Conservation (phyloP, 2,329 filamentous ascomycete species). For the Raffaelea deltoideospora region DNA sequence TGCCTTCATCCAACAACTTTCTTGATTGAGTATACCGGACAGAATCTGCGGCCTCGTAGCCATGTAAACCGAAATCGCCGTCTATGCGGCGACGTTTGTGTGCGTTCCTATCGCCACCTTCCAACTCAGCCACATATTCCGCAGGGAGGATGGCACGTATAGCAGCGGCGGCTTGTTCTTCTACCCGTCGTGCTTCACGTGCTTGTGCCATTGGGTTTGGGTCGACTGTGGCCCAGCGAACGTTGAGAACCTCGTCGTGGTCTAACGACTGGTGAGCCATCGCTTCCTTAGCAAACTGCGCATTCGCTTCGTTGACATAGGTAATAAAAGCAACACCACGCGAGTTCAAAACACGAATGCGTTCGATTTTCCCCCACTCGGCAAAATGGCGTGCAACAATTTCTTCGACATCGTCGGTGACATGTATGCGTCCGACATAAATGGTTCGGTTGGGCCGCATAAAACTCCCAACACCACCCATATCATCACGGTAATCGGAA, state of each 20-base stretch:
- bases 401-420: slow-evolving; percentile 94
- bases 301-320: slow-evolving; percentile 78
- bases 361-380: slow-evolving; percentile 90
- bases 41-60: slow-evolving; percentile 87
- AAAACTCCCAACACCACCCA: slow-evolving; percentile 93
- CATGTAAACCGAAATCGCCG: slow-evolving; percentile 73
- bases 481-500: slow-evolving; percentile 86
- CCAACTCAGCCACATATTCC: slow-evolving; percentile 84
- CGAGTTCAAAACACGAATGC: slow-evolving; percentile 73
- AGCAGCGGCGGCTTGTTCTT: slow-evolving; percentile 93
- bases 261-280: slow-evolving; percentile 93
- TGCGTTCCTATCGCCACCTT: slow-evolving; percentile 77
- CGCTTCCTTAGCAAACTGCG: slow-evolving; percentile 82
- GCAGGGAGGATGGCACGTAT: slow-evolving; percentile 76
- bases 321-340: slow-evolving; percentile 92
- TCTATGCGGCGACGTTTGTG: slow-evolving; percentile 81
- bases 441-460: slow-evolving; percentile 87
- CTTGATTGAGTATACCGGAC: slow-evolving; percentile 69
- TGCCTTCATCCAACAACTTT: slow-evolving; percentile 41
- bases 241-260: slow-evolving; percentile 83
- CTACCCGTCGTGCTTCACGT: slow-evolving; percentile 71
- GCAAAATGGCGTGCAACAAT: slow-evolving; percentile 88
- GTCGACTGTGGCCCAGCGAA: slow-evolving; percentile 92
- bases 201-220: slow-evolving; percentile 93
- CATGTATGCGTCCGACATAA: slow-evolving; percentile 87